A percentile compares a stretch with the other conserved stretches of the same genome.
Conservation (phyloP, 176 grass and related monocot species). For the Ensete glaucum region DNA sequence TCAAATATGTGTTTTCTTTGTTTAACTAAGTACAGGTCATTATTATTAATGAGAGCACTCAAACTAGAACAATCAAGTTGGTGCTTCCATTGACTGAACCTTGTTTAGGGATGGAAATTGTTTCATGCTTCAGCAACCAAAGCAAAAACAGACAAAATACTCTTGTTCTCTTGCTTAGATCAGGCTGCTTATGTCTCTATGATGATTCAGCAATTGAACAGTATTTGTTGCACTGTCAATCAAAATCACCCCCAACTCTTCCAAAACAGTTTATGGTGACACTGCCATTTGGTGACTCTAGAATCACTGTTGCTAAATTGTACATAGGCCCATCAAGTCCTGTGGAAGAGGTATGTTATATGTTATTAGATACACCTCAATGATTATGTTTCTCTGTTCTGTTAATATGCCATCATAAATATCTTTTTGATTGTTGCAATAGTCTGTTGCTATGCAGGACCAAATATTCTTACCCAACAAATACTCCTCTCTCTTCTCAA, state of each 20-base stretch:
- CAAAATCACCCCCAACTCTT: conserved; percentile 58
- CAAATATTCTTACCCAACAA: conserved; percentile 49
- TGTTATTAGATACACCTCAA: background rate
- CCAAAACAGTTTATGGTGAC: conserved; percentile 55
- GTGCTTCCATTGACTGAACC: conserved; percentile 68
- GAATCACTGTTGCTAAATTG: conserved; percentile 49
- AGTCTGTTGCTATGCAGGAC: conserved; percentile 33
- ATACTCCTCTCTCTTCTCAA: conserved; percentile 58
- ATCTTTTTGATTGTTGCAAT: background rate
- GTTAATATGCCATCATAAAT: background rate
- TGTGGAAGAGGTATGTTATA: conserved; percentile 43
- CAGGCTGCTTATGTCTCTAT: conserved; percentile 62
- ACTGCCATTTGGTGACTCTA: conserved; percentile 59
- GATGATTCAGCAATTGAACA: conserved; percentile 85
- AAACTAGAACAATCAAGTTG: conserved; percentile 76
- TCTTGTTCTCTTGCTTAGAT: conserved; percentile 80
- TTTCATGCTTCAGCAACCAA: conserved; percentile 52
- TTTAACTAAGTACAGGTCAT: conserved; percentile 37
- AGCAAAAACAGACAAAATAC: conserved; percentile 56
- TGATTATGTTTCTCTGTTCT: too few species aligned
- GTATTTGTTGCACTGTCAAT: conserved; percentile 65
- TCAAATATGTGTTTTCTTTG: background rate
- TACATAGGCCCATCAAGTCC: conserved; percentile 39
- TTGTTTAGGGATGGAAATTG: conserved; percentile 61
- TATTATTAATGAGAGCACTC: conserved; percentile 67